Base-by-base conservation (phyloP, 441 rosid species). In the Hura crepitans region DNA sequence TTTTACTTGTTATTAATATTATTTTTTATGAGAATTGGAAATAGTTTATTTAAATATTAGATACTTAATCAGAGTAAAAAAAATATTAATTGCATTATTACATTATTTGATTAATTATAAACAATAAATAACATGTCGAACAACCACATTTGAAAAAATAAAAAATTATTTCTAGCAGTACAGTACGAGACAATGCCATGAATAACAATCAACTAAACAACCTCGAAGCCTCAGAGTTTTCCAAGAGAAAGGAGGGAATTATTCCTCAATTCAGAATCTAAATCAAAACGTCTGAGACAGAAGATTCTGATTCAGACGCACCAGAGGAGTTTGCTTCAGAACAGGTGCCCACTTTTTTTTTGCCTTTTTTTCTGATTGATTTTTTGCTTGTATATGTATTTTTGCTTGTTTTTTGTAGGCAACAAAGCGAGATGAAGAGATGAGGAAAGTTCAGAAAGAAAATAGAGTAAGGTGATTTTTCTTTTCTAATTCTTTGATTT, bases 241-340 rank as follows among this genome's bases (percentile, higher is more conserved):
- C 6, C 46, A 62, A 10, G 71, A 50, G 35, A 27, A 43, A 43
- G 47, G 55, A 62, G 11, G 39, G 20, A 18, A 17, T n/a, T n/a
- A n/a, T n/a, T n/a, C n/a, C n/a, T n/a, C n/a, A n/a, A n/a, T 6
- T 35, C 57, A 9, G 23, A 63, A 67, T 31, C 22, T 9, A 27
- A 42, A 58, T n/a, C 56, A 17, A 51, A n/a, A 88, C 84, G 94
- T 77, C 83, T 60, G 81, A 73, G 11, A 75, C 71, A 55, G 85
- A 78, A 63, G 92, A 84, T 28, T 78, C 79, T 18, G 87, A 84
- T 23, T 88, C 90, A 4, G 92, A 88, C 43, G 86, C 86, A 23
- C 98, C 98, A 0, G 98, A 94, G 81, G 97, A 91, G 69, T 79
- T 90, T 62, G 82, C 94, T 6, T 81, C 83, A 22, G 91, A 89